Percentiles rank a stretch among this genome's conserved stretches.
phyloP scores from a whole-genome alignment of 106 monocot genomes.

The Acanthochlamys bracteata region DNA sequence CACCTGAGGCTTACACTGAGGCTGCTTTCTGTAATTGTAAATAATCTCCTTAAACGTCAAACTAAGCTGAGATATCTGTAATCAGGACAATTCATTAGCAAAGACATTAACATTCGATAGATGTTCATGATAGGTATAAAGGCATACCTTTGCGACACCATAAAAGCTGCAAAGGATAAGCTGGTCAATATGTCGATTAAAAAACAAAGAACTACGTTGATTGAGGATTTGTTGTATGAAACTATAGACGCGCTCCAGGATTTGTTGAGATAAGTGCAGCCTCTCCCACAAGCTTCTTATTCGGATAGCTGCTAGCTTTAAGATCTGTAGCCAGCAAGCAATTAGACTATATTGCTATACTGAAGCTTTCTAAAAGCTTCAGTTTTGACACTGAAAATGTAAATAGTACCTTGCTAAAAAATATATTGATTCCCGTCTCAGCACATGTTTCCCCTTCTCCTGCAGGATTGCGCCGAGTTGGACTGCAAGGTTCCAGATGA shows the following conservation, averaged over 20 bases:
- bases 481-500: conserved; percentile 39
- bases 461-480: conserved; percentile 73
- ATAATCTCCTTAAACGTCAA: conserved; percentile 96
- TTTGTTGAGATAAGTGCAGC: conserved; percentile 60
- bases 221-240: conserved; percentile 82
- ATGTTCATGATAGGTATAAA: not conserved
- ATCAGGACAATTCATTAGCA: not conserved
- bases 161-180: conserved; percentile 90
- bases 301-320: conserved; percentile 80
- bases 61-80: conserved; percentile 70
- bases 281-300: conserved; percentile 88
- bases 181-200: conserved; percentile 96
- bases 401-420: conserved; percentile 71
- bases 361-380: not conserved
- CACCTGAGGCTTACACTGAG: conserved; percentile 90
- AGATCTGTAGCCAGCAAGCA: conserved; percentile 29
- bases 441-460: conserved; percentile 88
- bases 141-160: conserved; percentile 76
- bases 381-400: not conserved
- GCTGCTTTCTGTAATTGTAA: conserved; percentile 79
- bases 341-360: not conserved
- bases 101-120: not conserved
- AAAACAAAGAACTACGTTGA: conserved; percentile 64
- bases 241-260: conserved; percentile 58
- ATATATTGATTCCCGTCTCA: conserved; percentile 73